Percentiles rank a stretch among this genome's conserved stretches.
Conservation (phyloP, 2,329 filamentous ascomycete species). For the Epichloe uncinata region DNA sequence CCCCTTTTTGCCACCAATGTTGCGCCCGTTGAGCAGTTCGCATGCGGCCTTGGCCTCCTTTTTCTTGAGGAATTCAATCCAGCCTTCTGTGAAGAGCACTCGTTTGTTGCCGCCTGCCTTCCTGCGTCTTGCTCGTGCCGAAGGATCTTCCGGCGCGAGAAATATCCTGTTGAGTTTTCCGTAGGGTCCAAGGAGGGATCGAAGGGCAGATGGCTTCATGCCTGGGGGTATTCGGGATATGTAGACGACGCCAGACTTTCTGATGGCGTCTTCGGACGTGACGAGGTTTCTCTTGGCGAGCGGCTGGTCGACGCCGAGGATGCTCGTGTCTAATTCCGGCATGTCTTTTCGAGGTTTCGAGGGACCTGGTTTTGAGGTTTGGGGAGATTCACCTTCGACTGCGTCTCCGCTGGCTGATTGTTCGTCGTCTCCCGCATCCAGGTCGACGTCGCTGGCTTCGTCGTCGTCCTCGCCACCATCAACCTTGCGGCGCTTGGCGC, state of each 20-base stretch:
- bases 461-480: slow-evolving; percentile 27
- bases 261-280: slow-evolving; percentile 48
- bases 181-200: slow-evolving; percentile 61
- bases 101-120: slow-evolving; percentile 72
- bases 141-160: slow-evolving; percentile 61
- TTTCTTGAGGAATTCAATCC: slow-evolving; percentile 72
- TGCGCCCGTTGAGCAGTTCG: slow-evolving; percentile 62
- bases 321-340: slow-evolving; percentile 18
- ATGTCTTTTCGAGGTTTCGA: slow-evolving; percentile 10
- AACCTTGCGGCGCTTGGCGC: slow-evolving; percentile 51
- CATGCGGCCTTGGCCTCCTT: slow-evolving; percentile 64
- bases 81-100: slow-evolving; percentile 68
- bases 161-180: slow-evolving; percentile 68
- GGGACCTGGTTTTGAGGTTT: slow-evolving; percentile 12
- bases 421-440: slow-evolving; percentile 17
- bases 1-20: slow-evolving; percentile 72
- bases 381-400: slow-evolving; percentile 4
- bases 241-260: slow-evolving; percentile 70
- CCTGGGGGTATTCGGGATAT: slow-evolving; percentile 75
- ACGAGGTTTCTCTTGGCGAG: slow-evolving; percentile 57
- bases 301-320: slow-evolving; percentile 38
- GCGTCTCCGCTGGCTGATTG: neutral
- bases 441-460: slow-evolving; percentile 22
- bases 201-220: slow-evolving; percentile 72
- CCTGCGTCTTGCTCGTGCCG: slow-evolving; percentile 51